Conservation (phyloP, 1,139 yeast species). For the Pichia cactophila region DNA sequence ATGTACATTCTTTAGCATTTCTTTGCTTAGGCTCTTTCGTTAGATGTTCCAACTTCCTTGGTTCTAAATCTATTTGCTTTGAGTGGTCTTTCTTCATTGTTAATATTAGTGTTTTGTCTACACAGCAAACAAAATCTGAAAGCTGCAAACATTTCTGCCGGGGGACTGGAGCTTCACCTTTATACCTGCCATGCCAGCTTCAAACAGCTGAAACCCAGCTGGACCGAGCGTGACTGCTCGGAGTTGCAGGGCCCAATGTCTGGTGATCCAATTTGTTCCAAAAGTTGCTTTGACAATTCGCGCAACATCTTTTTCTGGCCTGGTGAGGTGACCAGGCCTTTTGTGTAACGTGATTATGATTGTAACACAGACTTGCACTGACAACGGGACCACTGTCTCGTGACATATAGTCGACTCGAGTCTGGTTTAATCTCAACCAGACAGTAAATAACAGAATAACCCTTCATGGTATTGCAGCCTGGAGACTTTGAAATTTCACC, state of each 20-base stretch:
- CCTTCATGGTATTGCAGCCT: too few relatives aligned
- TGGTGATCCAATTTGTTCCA: too few relatives aligned
- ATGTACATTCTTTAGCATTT: conserved; percentile 30
- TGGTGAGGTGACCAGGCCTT: too few relatives aligned
- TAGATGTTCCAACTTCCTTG: conserved; percentile 24
- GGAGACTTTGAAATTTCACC: too few relatives aligned
- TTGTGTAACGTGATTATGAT: too few relatives aligned
- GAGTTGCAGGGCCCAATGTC: not conserved
- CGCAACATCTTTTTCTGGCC: too few relatives aligned
- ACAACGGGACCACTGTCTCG: too few relatives aligned
- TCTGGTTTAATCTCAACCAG: too few relatives aligned
- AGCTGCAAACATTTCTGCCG: not conserved
- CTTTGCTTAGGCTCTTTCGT: conserved; percentile 23
- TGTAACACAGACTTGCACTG: too few relatives aligned
- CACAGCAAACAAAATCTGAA: not conserved
- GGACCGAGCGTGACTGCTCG: not conserved
- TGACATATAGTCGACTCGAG: too few relatives aligned
- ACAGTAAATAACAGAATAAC: too few relatives aligned
- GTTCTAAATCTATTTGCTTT: conserved; percentile 20
- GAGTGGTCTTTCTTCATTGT: conserved; percentile 23
- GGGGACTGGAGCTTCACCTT: not conserved
- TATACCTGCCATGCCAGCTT: not conserved
- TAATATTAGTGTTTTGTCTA: not conserved
- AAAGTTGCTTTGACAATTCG: too few relatives aligned
- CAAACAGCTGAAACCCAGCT: not conserved